These are phyloP conservation scores for Poronia punctata DNA, from an alignment of 495 filamentous ascomycete genomes.

Conservation along the genomic window DNA sequence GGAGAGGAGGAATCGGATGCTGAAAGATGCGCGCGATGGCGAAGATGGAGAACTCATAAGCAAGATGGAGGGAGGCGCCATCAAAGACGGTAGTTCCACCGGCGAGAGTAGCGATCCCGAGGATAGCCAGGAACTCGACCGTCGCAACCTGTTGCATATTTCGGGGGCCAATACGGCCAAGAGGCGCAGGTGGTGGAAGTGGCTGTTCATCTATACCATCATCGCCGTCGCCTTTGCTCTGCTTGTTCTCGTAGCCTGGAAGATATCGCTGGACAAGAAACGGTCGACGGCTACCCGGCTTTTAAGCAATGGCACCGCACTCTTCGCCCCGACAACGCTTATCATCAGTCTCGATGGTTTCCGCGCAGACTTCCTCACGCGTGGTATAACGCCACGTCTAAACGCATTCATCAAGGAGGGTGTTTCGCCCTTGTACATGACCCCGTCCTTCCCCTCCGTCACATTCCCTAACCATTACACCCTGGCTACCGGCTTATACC, in stretches of 20 bases:
- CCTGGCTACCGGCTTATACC: slow-evolving; percentile 84
- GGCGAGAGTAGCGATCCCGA: slow-evolving; percentile 50
- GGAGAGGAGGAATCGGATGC: slow-evolving; percentile 40
- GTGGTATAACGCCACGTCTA: slow-evolving; percentile 76
- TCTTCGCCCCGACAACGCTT: slow-evolving; percentile 87
- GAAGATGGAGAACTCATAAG: slow-evolving; percentile 76
- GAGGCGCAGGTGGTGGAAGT: slow-evolving; percentile 39
- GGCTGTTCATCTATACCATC: slow-evolving; percentile 46
- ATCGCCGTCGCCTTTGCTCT: slow-evolving; percentile 47
- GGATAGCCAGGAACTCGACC: slow-evolving; percentile 47
- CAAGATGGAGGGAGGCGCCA: slow-evolving; percentile 78
- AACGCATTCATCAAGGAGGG: slow-evolving; percentile 73
- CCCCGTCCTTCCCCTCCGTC: slow-evolving; percentile 87
- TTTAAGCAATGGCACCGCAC: slow-evolving; percentile 74
- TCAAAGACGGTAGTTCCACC: slow-evolving; percentile 54
- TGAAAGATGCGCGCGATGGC: slow-evolving; percentile 44
- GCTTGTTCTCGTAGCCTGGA: slow-evolving; percentile 43
- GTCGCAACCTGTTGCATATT: slow-evolving; percentile 36
- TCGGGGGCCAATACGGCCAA: slow-evolving; percentile 37
- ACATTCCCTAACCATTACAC: slow-evolving; percentile 99
- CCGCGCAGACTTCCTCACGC: slow-evolving; percentile 85
- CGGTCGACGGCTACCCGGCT: slow-evolving; percentile 18
- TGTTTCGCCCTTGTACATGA: slow-evolving; percentile 85
- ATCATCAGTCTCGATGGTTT: slow-evolving; percentile 94
- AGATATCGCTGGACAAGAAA: slow-evolving; percentile 35